Evolutionary conservation across 1,284 basidiomycete genomes (phyloP), one percentile per base, ranked within the genome.

Genomic region (Melampsora larici-populina): DNA sequence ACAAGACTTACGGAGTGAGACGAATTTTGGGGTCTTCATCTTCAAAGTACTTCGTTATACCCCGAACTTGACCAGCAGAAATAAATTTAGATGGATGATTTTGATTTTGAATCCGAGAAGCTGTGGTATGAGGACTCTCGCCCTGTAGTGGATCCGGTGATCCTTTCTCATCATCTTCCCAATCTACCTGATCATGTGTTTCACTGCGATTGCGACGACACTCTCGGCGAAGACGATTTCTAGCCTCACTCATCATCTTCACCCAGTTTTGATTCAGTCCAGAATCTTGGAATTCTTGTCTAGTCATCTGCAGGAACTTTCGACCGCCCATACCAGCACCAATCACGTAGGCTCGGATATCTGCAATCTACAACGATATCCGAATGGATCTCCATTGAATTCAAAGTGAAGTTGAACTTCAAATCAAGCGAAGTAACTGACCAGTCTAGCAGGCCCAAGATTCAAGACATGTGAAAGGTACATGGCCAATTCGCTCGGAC

Each of bases 291-390:
- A 58, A 58, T 58, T 58, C 55, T 58, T 8, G 26, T n/a, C 9
- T 58, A 24, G 55, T 58, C 55, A 58, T 58, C 55, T 58, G 21
- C n/a, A 58, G 15, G 55, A 58, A 58, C 26, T 58, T n/a, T 58
- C 21, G 55, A 58, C 55, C 55, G 7, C 55, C 13, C 26, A 58
- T 24, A n/a, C 55, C 55, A 8, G 55, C 55, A 24, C 55, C 13
- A 7, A 58, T 58, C 7, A 58, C 55, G 55, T 58, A 58, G 55
- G 55, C 13, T 24, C 55, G 55, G n/a, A 58, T 29, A 58, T 58
- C 55, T 58, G 55, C 55, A 8, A 58, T 29, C 55, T 58, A 24
- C 5, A 13, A 43, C 13, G 40, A 13, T 43, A 11, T 43, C 7
- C 40, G 11, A 43, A 43, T 13, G 40, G 1, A 13, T 43, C 40